Percentiles rank a stretch among this genome's conserved stretches.
Evolutionary conservation across 176 grass and related monocot genomes (phyloP).

Genomic region (Phragmites australis): DNA sequence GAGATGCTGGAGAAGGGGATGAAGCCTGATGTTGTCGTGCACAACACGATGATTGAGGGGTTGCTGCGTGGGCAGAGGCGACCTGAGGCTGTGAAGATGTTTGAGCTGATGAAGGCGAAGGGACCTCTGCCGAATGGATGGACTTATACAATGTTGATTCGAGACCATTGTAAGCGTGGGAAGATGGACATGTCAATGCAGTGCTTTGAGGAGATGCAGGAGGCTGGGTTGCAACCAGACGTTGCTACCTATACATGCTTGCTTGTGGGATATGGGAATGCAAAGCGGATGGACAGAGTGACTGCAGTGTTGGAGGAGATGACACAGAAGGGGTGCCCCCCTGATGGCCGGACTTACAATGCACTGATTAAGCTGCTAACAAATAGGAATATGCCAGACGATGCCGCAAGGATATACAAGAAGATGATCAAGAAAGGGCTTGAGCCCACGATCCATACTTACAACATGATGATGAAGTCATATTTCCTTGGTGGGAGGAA

Average conservation of each 20-base stretch:
- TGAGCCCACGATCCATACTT: slow-evolving; percentile 75
- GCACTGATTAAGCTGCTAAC: slow-evolving; percentile 88
- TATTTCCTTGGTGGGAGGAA: slow-evolving; percentile 71
- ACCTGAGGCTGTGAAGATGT: slow-evolving; percentile 78
- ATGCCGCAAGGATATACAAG: slow-evolving; percentile 74
- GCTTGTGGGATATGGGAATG: slow-evolving; percentile 88
- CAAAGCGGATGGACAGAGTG: slow-evolving; percentile 75
- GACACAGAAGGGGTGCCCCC: slow-evolving; percentile 56
- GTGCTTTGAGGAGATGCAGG: slow-evolving; percentile 70
- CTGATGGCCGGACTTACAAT: slow-evolving; percentile 72
- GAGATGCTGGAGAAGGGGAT: slow-evolving; percentile 79
- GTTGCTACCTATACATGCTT: slow-evolving; percentile 73
- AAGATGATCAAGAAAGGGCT: slow-evolving; percentile 87
- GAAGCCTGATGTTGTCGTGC: slow-evolving; percentile 60
- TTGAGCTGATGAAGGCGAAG: slow-evolving; percentile 91
- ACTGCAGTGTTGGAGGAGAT: slow-evolving; percentile 63
- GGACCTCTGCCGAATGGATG: slow-evolving; percentile 70
- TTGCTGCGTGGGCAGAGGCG: slow-evolving; percentile 71
- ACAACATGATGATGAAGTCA: slow-evolving; percentile 97
- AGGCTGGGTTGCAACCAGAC: slow-evolving; percentile 48
- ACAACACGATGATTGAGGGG: slow-evolving; percentile 92
- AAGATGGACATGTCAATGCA: slow-evolving; percentile 80
- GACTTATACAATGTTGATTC: slow-evolving; percentile 81
- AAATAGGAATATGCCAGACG: slow-evolving; percentile 66
- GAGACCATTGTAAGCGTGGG: slow-evolving; percentile 65